Evolutionary conservation across 805 yeast genomes (phyloP), one percentile per base, ranked within the genome.

Genomic region (Wickerhamiella domercqiae): DNA sequence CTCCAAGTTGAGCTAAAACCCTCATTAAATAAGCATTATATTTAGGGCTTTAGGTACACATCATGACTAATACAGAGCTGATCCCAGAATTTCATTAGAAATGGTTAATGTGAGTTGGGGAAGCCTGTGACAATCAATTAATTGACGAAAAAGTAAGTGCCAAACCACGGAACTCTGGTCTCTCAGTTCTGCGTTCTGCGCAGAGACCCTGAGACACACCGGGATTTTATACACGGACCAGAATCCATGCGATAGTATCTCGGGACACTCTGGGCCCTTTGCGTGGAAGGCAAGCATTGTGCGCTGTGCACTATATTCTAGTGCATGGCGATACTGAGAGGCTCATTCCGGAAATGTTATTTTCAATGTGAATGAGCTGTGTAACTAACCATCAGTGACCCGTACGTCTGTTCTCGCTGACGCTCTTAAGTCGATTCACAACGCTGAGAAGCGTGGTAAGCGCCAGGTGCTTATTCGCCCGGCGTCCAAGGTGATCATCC

Each of bases 361-460:
- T n/a, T 15, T 26, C 22, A 29, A 15, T 18, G 29, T 17, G 11
- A 19, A 25, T 39, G 29, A 38, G 39, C 44, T 39, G 41, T 31
- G 42, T 46, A 43, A 53, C 49, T 49, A 50, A 53, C 36, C 44
- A 21, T 37, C 47, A 63, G 84, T 86, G 96, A 82, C 95, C 67
- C 86, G 96, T 74, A 75, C 95, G 55, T 86, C 96, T 59, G 96
- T 81, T 68, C 80, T 86, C 67, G 95, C 94, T 64, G 96, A 86
- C 73, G 96, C 96, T 64, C 78, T 86, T 60, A 86, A 86, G 71
- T 78, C 94, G 60, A 86, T 86, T 70, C 83, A 84, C 90, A 86
- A 86, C 70, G 96, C 96, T 70, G 95, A 86, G 73, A 86, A 84
- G 73, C 78, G 94, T 70, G 96, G 96, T 70, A 86, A 86, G 76